phyloP scores from a whole-genome alignment of 805 yeast species.

The Hanseniaspora osmophila region DNA sequence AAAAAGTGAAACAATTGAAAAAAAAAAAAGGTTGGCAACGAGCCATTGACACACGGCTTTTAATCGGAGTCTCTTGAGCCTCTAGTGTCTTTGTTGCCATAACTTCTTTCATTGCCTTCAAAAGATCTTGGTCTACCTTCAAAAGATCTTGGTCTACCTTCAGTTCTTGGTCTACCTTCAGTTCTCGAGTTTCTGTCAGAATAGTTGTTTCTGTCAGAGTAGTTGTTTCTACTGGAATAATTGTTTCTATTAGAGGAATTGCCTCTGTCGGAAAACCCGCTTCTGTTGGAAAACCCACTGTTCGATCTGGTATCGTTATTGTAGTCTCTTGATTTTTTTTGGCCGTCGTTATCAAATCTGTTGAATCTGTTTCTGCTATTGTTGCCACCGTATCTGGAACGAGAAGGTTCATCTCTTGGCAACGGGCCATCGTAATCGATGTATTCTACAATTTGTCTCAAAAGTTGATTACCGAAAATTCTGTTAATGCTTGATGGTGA shows the following conservation, averaged over 20 bases:
- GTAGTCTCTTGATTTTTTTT: constrained; percentile 25
- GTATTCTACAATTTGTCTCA: constrained; percentile 9
- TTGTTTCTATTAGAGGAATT: background rate
- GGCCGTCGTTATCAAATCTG: constrained; percentile 23
- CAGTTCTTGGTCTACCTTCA: no score
- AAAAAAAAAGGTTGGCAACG: no score
- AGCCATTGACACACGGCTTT: no score
- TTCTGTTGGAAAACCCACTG: background rate
- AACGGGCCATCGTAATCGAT: constrained; percentile 5
- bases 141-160: no score
- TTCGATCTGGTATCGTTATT: background rate
- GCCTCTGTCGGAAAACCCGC: background rate
- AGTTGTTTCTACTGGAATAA: background rate
- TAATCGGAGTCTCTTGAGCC: no score
- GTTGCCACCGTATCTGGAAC: constrained; percentile 9
- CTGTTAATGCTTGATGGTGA: constrained; percentile 15
- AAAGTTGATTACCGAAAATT: constrained; percentile 21
- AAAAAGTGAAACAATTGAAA: no score
- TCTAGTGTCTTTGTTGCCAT: no score
- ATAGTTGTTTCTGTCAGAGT: no score
- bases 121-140: no score
- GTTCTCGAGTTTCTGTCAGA: no score
- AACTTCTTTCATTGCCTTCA: no score
- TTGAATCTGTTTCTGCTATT: constrained; percentile 7
- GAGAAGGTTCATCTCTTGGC: constrained; percentile 4